Evolutionary conservation across 2,329 filamentous ascomycete genomes (phyloP).

Genomic region (Cladosporium sp.): DNA sequence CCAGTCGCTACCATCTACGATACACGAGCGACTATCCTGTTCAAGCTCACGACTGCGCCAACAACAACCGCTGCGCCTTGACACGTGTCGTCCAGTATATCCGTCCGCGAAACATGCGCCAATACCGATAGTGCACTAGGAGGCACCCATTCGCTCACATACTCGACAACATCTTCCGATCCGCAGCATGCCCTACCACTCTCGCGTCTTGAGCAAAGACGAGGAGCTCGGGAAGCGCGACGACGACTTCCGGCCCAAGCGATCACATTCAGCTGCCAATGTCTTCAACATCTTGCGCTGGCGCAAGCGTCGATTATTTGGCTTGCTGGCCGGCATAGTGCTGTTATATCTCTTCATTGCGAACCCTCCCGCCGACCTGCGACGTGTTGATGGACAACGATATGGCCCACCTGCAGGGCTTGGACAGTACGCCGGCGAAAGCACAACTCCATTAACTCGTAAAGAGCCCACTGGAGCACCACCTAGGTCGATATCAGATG

Average conservation of each 20-base stretch:
- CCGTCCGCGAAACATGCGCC: constrained; percentile 14
- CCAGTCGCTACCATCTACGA: background rate
- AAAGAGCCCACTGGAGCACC: constrained; percentile 26
- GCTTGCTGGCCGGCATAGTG: constrained; percentile 44
- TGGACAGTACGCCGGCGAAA: background rate
- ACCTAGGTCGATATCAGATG: constrained; percentile 25
- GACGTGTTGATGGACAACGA: constrained; percentile 25
- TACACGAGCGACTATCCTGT: background rate
- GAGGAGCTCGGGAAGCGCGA: constrained; percentile 67
- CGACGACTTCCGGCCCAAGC: constrained; percentile 56
- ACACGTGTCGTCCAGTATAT: constrained; percentile 12
- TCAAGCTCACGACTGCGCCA: background rate
- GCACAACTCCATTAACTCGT: background rate
- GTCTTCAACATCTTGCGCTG: constrained; percentile 36
- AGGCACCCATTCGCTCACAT: constrained; percentile 18
- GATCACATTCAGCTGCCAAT: constrained; percentile 29
- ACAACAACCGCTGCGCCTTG: background rate
- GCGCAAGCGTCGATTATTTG: constrained; percentile 52
- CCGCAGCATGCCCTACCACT: constrained; percentile 21
- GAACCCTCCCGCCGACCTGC: constrained; percentile 59
- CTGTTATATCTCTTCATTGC: constrained; percentile 65
- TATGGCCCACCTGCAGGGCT: background rate
- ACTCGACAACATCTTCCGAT: background rate
- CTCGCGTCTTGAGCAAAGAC: constrained; percentile 43
- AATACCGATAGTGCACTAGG: constrained; percentile 16